Conservation (phyloP, 495 filamentous ascomycete genomes). For the Friedmanniomyces endolithicus region DNA sequence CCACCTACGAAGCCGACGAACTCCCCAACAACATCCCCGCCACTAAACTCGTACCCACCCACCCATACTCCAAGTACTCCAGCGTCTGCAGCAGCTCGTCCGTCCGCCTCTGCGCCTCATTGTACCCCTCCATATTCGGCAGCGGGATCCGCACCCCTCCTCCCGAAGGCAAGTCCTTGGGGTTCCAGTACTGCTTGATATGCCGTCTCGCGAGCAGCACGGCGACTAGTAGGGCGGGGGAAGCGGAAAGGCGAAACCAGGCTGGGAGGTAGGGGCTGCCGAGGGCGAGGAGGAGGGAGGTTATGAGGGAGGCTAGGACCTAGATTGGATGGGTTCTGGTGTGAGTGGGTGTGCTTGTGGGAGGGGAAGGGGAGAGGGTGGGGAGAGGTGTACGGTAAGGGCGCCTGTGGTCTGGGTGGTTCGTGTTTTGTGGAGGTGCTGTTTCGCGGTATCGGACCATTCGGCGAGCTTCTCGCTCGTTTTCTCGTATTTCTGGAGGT, state of each 20-base stretch:
- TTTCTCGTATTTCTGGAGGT: conserved; percentile 34
- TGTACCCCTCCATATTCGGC: conserved; percentile 25
- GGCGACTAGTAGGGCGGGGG: conserved; percentile 8
- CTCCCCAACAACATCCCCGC: conserved; percentile 3
- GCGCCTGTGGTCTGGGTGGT: conserved; percentile 32
- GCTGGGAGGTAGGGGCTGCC: conserved; percentile 6
- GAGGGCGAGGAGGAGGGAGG: conserved; percentile 31
- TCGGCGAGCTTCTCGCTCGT: conserved; percentile 33
- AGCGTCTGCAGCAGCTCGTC: conserved; percentile 19
- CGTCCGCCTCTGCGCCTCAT: conserved; percentile 28
- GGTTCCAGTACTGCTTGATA: conserved; percentile 29
- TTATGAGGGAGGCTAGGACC: conserved; percentile 36
- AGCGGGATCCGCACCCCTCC: conserved; percentile 28
- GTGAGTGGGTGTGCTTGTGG: neutral
- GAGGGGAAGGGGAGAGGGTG: neutral
- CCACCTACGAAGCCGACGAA: neutral
- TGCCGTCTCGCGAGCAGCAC: conserved; percentile 15
- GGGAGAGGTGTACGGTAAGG: conserved; percentile 21
- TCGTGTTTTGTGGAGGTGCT: conserved; percentile 33
- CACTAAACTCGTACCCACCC: conserved; percentile 14
- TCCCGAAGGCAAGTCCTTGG: neutral
- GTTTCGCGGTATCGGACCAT: conserved; percentile 29
- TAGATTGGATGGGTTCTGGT: conserved; percentile 14
- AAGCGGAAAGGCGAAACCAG: conserved; percentile 10
- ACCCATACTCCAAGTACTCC: conserved; percentile 20